phyloP scores from a whole-genome alignment of 352 stramenopile species.

The Phytophthora rubi region DNA sequence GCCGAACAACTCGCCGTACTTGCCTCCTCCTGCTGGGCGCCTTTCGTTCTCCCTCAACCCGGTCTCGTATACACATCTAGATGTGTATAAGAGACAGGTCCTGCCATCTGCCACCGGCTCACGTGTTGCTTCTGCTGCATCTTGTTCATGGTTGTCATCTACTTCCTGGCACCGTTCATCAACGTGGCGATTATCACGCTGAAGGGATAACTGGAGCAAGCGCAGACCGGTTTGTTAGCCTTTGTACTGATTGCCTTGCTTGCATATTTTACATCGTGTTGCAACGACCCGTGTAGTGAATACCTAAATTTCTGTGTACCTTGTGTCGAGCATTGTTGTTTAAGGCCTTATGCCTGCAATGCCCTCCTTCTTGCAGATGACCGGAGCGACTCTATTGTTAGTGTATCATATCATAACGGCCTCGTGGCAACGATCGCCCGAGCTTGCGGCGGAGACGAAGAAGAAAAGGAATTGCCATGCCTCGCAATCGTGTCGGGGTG shows the following conservation, averaged over 20 bases:
- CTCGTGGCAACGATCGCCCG: background rate
- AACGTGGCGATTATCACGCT: constrained; percentile 81
- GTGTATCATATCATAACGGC: background rate
- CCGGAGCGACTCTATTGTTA: no score
- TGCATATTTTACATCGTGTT: constrained; percentile 19
- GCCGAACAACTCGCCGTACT: constrained; percentile 93
- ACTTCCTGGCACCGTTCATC: constrained; percentile 88
- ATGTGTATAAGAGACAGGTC: no score
- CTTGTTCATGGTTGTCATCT: constrained; percentile 84
- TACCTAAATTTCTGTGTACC: constrained; percentile 20
- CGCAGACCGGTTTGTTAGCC: constrained; percentile 8
- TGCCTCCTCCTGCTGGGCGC: constrained; percentile 88
- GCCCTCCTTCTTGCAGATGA: background rate
- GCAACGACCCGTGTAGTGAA: constrained; percentile 25
- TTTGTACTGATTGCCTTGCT: constrained; percentile 4
- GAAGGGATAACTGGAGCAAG: constrained; percentile 40
- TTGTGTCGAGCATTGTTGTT: background rate
- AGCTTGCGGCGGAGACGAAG: no score
- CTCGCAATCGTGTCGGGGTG: constrained; percentile 38
- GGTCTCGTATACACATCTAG: no score
- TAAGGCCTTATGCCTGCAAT: no score
- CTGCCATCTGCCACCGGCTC: constrained; percentile 85
- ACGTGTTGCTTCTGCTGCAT: constrained; percentile 89
- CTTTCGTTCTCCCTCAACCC: constrained; percentile 93
- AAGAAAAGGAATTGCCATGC: constrained; percentile 14